phyloP scores from a whole-genome alignment of 148 eudicot genomes.

The Vaccinium corymbosum region DNA sequence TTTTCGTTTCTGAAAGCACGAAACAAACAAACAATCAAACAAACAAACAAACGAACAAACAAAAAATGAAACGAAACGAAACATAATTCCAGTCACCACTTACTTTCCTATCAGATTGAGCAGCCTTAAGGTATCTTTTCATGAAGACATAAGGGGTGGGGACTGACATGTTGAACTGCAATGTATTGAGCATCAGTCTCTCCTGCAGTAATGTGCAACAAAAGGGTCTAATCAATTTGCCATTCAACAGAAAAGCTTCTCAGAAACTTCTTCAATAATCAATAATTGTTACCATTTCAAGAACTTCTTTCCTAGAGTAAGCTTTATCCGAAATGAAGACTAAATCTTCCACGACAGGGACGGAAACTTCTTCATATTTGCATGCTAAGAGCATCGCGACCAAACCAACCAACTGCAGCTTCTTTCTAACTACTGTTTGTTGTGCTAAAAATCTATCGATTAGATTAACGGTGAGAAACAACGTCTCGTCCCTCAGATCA shows the following conservation, averaged over 20 bases:
- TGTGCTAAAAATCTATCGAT: slow-evolving; percentile 77
- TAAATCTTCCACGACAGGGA: slow-evolving; percentile 81
- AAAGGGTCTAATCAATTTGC: neutral
- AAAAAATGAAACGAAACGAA: neutral
- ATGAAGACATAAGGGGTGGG: slow-evolving; percentile 80
- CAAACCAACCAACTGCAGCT: slow-evolving; percentile 83
- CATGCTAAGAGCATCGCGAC: slow-evolving; percentile 86
- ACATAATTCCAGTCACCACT: neutral
- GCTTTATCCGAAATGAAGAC: slow-evolving; percentile 86
- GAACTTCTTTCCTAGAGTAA: slow-evolving; percentile 64
- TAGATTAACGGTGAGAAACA: slow-evolving; percentile 70
- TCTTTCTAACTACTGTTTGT: slow-evolving; percentile 61
- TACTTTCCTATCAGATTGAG: slow-evolving; percentile 59
- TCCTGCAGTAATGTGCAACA: slow-evolving; percentile 37
- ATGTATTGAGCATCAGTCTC: slow-evolving; percentile 60
- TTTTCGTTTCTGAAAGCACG: neutral
- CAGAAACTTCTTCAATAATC: neutral
- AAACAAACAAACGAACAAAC: neutral
- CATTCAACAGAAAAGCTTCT: neutral
- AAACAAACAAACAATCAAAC: neutral
- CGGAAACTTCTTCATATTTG: slow-evolving; percentile 89
- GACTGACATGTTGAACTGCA: slow-evolving; percentile 76
- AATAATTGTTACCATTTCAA: slow-evolving; percentile 59
- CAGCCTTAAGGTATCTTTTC: slow-evolving; percentile 77
- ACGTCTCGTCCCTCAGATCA: slow-evolving; percentile 74